phyloP scores from a whole-genome alignment of 768 basidiomycete species.

The Chalciporus sphaerocephalus region DNA sequence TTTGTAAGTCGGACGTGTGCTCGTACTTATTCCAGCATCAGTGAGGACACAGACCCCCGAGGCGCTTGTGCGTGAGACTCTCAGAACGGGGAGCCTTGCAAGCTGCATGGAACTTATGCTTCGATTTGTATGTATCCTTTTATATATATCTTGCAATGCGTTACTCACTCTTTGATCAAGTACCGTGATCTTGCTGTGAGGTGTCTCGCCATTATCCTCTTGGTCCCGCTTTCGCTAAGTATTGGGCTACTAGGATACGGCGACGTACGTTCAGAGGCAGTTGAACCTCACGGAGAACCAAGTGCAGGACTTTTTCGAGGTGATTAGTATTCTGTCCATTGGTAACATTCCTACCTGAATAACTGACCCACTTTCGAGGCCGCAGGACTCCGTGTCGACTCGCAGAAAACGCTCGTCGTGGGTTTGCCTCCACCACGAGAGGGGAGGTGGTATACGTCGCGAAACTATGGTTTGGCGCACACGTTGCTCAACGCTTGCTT shows the following conservation, averaged over 20 bases:
- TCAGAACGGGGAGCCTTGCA: slow-evolving; percentile 36
- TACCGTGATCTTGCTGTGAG: slow-evolving; percentile 40
- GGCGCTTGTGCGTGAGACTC: slow-evolving; percentile 33
- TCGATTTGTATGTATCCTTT: slow-evolving; percentile 27
- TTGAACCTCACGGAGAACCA: slow-evolving; percentile 35
- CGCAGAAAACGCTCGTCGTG: slow-evolving; percentile 38
- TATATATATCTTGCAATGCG: neutral
- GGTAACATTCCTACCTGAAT: neutral
- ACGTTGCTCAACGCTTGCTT: slow-evolving; percentile 37
- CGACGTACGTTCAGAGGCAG: slow-evolving; percentile 41
- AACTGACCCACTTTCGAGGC: slow-evolving; percentile 24
- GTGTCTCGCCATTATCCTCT: neutral
- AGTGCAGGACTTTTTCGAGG: slow-evolving; percentile 47
- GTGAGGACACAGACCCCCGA: slow-evolving; percentile 43
- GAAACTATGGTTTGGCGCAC: slow-evolving; percentile 43
- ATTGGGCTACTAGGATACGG: slow-evolving; percentile 35
- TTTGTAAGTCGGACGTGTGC: neutral
- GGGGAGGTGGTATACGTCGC: slow-evolving; percentile 31
- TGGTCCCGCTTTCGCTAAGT: neutral
- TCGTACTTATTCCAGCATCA: slow-evolving; percentile 13
- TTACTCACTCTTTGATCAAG: slow-evolving; percentile 21
- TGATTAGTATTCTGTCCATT: slow-evolving; percentile 9
- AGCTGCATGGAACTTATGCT: slow-evolving; percentile 34
- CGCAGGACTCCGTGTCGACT: slow-evolving; percentile 40
- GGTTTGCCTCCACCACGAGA: slow-evolving; percentile 41